A percentile compares a stretch with the other conserved stretches of the same genome.
phyloP scores from a whole-genome alignment of 108 stramenopile genomes.

The Hondaea fermentalgiana region DNA sequence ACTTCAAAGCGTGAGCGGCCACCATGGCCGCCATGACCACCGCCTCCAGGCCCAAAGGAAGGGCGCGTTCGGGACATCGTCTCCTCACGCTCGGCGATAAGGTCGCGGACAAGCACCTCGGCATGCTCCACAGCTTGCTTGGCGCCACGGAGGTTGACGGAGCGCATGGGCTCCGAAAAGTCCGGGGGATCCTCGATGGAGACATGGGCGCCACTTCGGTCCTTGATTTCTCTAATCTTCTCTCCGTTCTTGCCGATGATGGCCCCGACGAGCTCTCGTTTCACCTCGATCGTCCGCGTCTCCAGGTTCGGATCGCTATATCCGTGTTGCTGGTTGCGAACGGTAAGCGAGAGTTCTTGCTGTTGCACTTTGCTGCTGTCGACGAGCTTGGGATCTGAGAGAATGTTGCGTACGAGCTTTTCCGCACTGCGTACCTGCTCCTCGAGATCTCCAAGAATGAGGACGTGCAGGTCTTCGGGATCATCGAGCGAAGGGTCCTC shows the following conservation, averaged over 20 bases:
- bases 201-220: background rate
- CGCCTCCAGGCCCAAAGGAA: background rate
- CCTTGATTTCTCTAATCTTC: constrained; percentile 1
- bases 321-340: background rate
- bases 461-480: background rate
- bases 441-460: background rate
- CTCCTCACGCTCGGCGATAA: background rate
- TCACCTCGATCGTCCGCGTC: background rate
- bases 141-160: background rate
- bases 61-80: background rate
- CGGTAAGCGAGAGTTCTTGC: background rate
- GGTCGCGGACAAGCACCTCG: background rate
- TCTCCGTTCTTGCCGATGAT: background rate
- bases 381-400: background rate
- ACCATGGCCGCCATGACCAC: background rate
- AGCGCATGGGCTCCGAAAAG: background rate
- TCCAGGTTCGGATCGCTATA: background rate
- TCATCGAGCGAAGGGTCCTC: background rate
- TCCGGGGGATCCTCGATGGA: background rate
- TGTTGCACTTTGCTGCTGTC: background rate
- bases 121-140: background rate
- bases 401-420: background rate
- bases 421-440: background rate
- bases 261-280: background rate
- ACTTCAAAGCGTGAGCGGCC: background rate